These are phyloP conservation scores for Globisporangium megalacanthum DNA, from an alignment of 352 stramenopile species.

Conservation along the genomic window DNA sequence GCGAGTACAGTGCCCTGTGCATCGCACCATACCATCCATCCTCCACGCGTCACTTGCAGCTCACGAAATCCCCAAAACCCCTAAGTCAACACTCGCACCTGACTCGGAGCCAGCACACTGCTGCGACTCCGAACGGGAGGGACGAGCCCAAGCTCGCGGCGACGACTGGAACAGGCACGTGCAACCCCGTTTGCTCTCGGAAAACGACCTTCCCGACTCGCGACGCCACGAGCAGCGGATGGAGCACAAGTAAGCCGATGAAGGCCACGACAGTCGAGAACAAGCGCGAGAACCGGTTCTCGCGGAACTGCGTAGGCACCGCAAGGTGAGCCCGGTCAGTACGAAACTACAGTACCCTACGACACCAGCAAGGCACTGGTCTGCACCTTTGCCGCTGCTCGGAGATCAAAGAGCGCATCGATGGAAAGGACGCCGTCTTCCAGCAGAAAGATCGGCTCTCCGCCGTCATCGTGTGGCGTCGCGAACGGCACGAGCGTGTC, in stretches of 20 bases:
- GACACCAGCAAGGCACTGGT: background rate
- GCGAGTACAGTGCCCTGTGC: background rate
- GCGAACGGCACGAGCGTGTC: slow-evolving; percentile 33
- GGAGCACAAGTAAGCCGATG: slow-evolving; percentile 57
- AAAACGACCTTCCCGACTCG: slow-evolving; percentile 16
- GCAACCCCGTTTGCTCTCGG: slow-evolving; percentile 11
- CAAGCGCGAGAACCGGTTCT: slow-evolving; percentile 62
- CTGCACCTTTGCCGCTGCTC: slow-evolving; percentile 36
- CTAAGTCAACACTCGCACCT: slow-evolving; percentile 21
- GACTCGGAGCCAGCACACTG: slow-evolving; percentile 42
- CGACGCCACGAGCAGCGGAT: slow-evolving; percentile 20
- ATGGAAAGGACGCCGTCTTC: slow-evolving; percentile 50
- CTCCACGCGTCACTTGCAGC: no score
- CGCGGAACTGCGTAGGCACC: slow-evolving; percentile 26
- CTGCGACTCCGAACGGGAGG: slow-evolving; percentile 44
- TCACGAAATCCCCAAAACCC: background rate
- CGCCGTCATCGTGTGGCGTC: slow-evolving; percentile 17
- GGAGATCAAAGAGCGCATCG: slow-evolving; percentile 43
- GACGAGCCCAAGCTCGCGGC: slow-evolving; percentile 35
- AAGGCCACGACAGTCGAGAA: slow-evolving; percentile 61
- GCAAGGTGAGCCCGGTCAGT: background rate
- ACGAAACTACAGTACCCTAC: background rate
- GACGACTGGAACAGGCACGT: slow-evolving; percentile 43
- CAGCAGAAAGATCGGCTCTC: slow-evolving; percentile 49
- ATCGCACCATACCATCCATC: background rate